Evolutionary conservation across 441 rosid species (phyloP).

Genomic region (Eutrema salsugineum): DNA sequence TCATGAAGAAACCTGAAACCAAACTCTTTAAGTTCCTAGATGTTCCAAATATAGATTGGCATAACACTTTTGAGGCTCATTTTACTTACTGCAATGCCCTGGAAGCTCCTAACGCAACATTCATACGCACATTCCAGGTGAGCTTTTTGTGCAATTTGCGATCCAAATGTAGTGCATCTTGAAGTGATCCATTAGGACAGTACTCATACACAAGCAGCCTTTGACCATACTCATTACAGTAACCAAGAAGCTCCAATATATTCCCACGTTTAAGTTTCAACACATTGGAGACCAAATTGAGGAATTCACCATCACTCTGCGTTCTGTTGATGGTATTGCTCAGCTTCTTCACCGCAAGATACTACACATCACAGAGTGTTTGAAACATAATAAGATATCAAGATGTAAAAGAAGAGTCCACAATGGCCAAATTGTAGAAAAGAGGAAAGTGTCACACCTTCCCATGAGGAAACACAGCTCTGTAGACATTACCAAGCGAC

Average conservation of each 20-base stretch:
- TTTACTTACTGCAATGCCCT: constrained; percentile 80
- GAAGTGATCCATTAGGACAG: constrained; percentile 59
- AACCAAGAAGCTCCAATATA: constrained; percentile 72
- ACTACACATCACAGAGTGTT: constrained; percentile 36
- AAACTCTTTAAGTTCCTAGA: neutral
- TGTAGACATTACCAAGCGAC: constrained; percentile 66
- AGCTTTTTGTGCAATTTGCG: constrained; percentile 51
- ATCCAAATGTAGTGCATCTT: constrained; percentile 67
- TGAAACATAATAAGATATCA: neutral
- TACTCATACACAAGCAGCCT: constrained; percentile 62
- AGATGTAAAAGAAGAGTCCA: neutral
- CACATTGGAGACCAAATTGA: constrained; percentile 46
- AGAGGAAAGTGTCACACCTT: constrained; percentile 42
- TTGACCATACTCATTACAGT: constrained; percentile 78
- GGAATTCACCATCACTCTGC: constrained; percentile 60
- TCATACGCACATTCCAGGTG: constrained; percentile 68
- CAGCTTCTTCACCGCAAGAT: constrained; percentile 82
- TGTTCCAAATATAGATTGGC: neutral
- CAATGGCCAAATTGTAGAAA: neutral
- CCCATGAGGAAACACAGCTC: constrained; percentile 75
- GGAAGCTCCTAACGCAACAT: constrained; percentile 76
- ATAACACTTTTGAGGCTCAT: neutral
- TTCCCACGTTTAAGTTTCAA: constrained; percentile 60
- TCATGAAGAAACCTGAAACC: constrained; percentile 78
- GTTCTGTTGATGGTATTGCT: constrained; percentile 42